phyloP scores from a whole-genome alignment of 2,329 filamentous ascomycete genomes.

The Tetracladium maxilliforme region DNA sequence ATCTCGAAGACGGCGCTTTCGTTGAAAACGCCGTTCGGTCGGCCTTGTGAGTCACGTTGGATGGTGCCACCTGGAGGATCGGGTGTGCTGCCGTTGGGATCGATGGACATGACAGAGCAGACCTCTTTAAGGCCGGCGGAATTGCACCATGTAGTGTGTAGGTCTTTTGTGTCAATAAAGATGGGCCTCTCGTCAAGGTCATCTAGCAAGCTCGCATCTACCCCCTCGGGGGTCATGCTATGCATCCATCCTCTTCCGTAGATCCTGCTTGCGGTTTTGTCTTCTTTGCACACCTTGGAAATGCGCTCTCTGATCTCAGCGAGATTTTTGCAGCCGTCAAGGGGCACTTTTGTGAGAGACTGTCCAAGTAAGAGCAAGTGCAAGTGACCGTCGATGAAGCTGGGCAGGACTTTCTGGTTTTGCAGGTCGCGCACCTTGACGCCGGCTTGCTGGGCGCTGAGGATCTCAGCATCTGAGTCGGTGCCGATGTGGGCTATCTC shows the following conservation, averaged over 20 bases:
- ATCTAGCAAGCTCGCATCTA: constrained; percentile 33
- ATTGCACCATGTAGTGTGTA: constrained; percentile 42
- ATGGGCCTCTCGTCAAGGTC: constrained; percentile 34
- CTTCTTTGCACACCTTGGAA: constrained; percentile 22
- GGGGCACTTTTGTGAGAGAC: constrained; percentile 32
- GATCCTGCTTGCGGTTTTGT: constrained; percentile 30
- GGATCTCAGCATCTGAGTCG: constrained; percentile 14
- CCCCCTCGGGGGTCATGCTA: constrained; percentile 33
- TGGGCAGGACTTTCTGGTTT: constrained; percentile 29
- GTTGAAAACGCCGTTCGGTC: constrained; percentile 31
- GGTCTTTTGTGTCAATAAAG: constrained; percentile 39
- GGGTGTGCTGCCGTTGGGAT: constrained; percentile 19
- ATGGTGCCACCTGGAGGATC: constrained; percentile 36
- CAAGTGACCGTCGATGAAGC: constrained; percentile 43
- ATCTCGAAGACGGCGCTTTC: constrained; percentile 37
- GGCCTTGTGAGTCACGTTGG: constrained; percentile 28
- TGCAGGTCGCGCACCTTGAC: constrained; percentile 17
- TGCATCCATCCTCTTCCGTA: constrained; percentile 41
- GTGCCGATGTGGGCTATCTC: constrained; percentile 23
- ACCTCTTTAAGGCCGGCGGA: constrained; percentile 33
- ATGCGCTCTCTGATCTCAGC: constrained; percentile 32
- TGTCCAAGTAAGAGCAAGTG: constrained; percentile 40
- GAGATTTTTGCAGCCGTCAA: constrained; percentile 28
- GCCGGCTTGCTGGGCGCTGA: constrained; percentile 10
- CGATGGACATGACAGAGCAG: constrained; percentile 15